A percentile compares a stretch with the other conserved stretches of the same genome.
Conservation (phyloP, 1,284 basidiomycete species). For the Trichosporon faecale region DNA sequence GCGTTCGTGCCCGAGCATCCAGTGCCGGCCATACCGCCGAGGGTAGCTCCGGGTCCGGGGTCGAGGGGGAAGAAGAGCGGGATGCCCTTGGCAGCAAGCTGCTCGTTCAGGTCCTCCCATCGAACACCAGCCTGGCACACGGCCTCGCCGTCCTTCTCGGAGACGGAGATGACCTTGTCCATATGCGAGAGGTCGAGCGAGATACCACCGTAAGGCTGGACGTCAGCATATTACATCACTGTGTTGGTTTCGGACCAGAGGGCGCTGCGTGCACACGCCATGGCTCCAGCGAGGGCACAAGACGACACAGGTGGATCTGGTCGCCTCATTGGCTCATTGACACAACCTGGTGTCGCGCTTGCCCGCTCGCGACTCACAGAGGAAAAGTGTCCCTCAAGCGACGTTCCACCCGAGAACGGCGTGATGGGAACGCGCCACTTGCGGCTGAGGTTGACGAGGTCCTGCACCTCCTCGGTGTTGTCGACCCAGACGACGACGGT, state of each 20-base stretch:
- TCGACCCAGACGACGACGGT: conserved; percentile 52
- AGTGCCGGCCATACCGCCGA: conserved; percentile 88
- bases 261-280: too few species aligned
- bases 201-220: conserved; percentile 63
- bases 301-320: background rate
- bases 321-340: background rate
- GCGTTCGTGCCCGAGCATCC: conserved; percentile 71
- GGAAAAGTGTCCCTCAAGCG: conserved; percentile 50
- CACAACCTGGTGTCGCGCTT: background rate
- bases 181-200: conserved; percentile 81
- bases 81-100: conserved; percentile 65
- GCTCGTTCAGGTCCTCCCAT: conserved; percentile 83
- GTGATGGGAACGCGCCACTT: conserved; percentile 50
- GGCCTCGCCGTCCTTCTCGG: conserved; percentile 71
- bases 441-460: conserved; percentile 43
- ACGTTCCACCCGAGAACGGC: conserved; percentile 50
- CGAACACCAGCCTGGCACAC: conserved; percentile 77
- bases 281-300: background rate
- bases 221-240: background rate
- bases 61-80: conserved; percentile 89
- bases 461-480: conserved; percentile 46
- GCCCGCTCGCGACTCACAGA: conserved; percentile 31
- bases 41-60: conserved; percentile 66
- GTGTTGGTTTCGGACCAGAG: too few species aligned
- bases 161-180: conserved; percentile 68